Evolutionary conservation across 345 rosid genomes (phyloP), one percentile per base, ranked within the genome.

Genomic region (Clarkia xantiana): DNA sequence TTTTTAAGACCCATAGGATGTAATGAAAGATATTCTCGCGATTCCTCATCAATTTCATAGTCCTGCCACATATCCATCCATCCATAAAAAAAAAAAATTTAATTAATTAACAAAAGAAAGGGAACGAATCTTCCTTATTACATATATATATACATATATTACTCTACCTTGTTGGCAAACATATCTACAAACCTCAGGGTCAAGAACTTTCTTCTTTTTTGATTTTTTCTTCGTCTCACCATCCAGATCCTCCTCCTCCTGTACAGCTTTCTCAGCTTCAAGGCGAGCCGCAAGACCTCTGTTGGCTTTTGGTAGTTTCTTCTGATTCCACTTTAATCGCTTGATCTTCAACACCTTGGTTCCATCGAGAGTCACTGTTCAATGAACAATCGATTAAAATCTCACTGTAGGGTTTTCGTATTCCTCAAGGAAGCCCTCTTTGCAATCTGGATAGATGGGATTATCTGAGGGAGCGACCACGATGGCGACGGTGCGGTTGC

Each of bases 281-380:
- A 68, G 62, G 45, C 85, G 71, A 51, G 54, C 76, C 49, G 94
- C 94, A 53, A 90, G 78, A n/a, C 53, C 66, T 43, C 76, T 65
- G 70, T 90, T 86, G 62, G 79, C 86, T 74, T 76, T 81, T 19
- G 95, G 95, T 42, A 86, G 53, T 67, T 73, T 81, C 63, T 61
- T 79, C 58, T n/a, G n/a, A n/a, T n/a, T n/a, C n/a, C n/a, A n/a
- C n/a, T n/a, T n/a, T n/a, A n/a, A n/a, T n/a, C n/a, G n/a, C n/a
- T n/a, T n/a, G n/a, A n/a, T n/a, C n/a, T n/a, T n/a, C n/a, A n/a
- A n/a, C n/a, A n/a, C n/a, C n/a, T n/a, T n/a, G n/a, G n/a, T n/a
- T n/a, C n/a, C n/a, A n/a, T n/a, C n/a, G n/a, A n/a, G n/a, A n/a
- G n/a, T n/a, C n/a, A n/a, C n/a, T n/a, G n/a, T n/a, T n/a, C n/a